Percentiles rank a stretch among this genome's conserved stretches.
Conservation (phyloP, 2,329 filamentous ascomycete genomes). For the Sclerotinia glacialis region DNA sequence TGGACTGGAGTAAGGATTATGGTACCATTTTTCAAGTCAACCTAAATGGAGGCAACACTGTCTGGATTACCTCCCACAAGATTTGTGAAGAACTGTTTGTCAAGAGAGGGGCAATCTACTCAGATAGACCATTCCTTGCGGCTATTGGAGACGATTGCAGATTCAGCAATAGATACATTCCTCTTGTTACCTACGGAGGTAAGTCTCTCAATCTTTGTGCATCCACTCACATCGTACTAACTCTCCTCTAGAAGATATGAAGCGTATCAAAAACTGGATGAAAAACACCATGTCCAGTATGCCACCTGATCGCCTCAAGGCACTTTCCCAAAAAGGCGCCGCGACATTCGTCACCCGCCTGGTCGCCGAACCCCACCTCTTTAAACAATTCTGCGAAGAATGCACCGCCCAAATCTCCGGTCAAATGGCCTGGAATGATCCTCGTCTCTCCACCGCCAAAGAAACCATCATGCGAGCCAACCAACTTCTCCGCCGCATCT, state of each 20-base stretch:
- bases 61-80: conserved; percentile 43
- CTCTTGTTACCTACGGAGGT: conserved; percentile 23
- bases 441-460: conserved; percentile 21
- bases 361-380: conserved; percentile 21
- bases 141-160: conserved; percentile 23
- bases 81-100: conserved; percentile 45
- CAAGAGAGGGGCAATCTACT: conserved; percentile 43
- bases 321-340: conserved; percentile 18
- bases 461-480: conserved; percentile 22
- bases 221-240: not conserved
- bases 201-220: not conserved
- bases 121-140: conserved; percentile 20
- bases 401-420: conserved; percentile 20
- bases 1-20: conserved; percentile 40
- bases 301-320: conserved; percentile 33
- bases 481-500: conserved; percentile 22
- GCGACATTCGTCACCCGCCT: conserved; percentile 19
- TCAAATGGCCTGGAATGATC: conserved; percentile 24
- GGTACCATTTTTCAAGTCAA: conserved; percentile 46
- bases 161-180: conserved; percentile 22
- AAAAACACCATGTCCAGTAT: conserved; percentile 25
- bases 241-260: conserved; percentile 21
- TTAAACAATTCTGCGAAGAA: conserved; percentile 25
- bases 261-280: conserved; percentile 24
- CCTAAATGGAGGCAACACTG: conserved; percentile 43